Evolutionary conservation across 495 filamentous ascomycete genomes (phyloP), one percentile per base, ranked within the genome.

Genomic region (Penicillium ochrochloron): DNA sequence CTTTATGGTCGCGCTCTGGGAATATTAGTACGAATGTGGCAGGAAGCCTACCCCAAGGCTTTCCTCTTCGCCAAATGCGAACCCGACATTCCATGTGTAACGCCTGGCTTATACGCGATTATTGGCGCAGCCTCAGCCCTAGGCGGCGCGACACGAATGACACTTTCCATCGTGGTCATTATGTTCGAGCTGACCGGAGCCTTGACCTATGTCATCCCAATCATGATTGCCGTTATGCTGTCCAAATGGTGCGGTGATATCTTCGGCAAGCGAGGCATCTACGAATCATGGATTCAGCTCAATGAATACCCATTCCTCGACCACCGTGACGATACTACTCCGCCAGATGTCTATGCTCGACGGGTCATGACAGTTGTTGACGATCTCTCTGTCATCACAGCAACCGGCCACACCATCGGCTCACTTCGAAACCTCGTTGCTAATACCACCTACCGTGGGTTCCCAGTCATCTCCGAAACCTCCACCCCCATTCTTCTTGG

Each of bases 221-320:
- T 99, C 73, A 99, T 99, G 95, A 91, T 99, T 63, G 93, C 96
- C n/a, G 95, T 99, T 63, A 97, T 99, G 94, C 79, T 98, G 25
- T 91, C 90, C 63, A 99, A 99, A 77, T 99, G 95, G 95, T 93
- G 97, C 23, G 95, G 95, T 70, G 95, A 99, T 75, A 95, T 94
- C 31, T 96, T 99, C 76, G 92, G 91, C 19, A 92, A 92, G 55
- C 87, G 91, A 19, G 95, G 96, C 33, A 99, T 99, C 75, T 99
- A 99, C 81, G 95, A 99, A 72, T 90, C 88, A 52, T 99, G 95
- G 95, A 98, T 99, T 71, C 90, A 92, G 60, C 90, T 98, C 73
- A 94, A 94, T 66, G 93, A 93, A 69, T 99, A 97, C 76, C 96
- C 96, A 4, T 97, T 94, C 77, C 84, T 99, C 39, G 96, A 97